Percentiles rank a stretch among this genome's conserved stretches.
These are phyloP conservation scores for Moesziomyces globuligerus DNA, from an alignment of 1,284 basidiomycete genomes.

Conservation along the genomic window DNA sequence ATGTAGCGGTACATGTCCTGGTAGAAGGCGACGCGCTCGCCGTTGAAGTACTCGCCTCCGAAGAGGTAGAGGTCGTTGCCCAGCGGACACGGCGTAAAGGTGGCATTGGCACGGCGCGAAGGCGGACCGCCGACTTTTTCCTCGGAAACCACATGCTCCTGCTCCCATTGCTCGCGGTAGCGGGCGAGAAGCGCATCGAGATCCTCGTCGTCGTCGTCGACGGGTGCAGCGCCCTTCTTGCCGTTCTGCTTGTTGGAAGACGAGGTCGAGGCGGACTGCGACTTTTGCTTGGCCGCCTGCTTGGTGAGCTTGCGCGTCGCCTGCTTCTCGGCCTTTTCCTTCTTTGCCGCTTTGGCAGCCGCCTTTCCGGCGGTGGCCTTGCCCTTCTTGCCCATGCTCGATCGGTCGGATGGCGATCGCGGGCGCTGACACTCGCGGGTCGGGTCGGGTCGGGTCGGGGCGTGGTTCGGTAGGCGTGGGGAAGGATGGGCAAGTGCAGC, in stretches of 20 bases:
- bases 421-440: not conserved
- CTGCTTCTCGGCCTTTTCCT: constrained; percentile 65
- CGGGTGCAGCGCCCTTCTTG: constrained; percentile 37
- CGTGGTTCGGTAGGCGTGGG: not conserved
- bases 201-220: constrained; percentile 62
- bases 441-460: not conserved
- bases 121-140: constrained; percentile 60
- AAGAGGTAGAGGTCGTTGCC: constrained; percentile 66
- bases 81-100: constrained; percentile 63
- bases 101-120: constrained; percentile 62
- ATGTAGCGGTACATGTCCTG: constrained; percentile 65
- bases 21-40: constrained; percentile 63
- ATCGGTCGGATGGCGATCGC: not conserved
- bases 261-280: constrained; percentile 10
- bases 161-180: constrained; percentile 62
- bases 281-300: constrained; percentile 44
- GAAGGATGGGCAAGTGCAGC: too few relatives aligned
- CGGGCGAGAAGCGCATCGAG: constrained; percentile 61
- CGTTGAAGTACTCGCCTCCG: constrained; percentile 67
- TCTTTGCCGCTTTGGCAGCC: constrained; percentile 64
- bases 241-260: constrained; percentile 43
- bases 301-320: constrained; percentile 61
- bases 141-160: constrained; percentile 58
- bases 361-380: constrained; percentile 62
- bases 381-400: constrained; percentile 62